A percentile compares a stretch with the other conserved stretches of the same genome.
Conservation (phyloP, 768 basidiomycete species). For the Boletus insuetus region DNA sequence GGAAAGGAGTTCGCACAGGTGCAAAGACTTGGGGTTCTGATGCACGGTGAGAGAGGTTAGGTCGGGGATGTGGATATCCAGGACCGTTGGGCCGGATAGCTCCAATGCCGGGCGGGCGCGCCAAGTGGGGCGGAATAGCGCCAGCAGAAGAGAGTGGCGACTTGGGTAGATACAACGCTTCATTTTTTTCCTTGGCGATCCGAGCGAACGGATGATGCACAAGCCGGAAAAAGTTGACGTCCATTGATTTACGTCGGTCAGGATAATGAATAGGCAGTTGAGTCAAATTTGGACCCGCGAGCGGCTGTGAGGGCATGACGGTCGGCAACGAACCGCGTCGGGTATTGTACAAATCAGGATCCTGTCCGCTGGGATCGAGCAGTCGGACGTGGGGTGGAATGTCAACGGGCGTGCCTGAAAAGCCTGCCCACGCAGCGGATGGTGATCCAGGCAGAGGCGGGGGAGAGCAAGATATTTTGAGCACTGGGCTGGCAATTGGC, state of each 20-base stretch:
- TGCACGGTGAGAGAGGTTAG: conserved; percentile 27
- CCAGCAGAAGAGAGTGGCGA: conserved; percentile 33
- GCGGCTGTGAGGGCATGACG: conserved; percentile 30
- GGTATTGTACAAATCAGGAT: conserved; percentile 34
- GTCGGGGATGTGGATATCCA: conserved; percentile 41
- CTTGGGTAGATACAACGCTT: conserved; percentile 32
- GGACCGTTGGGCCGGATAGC: conserved; percentile 47
- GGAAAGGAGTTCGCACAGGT: conserved; percentile 40
- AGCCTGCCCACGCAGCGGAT: conserved; percentile 30
- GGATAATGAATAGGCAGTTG: conserved; percentile 33
- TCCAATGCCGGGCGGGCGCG: conserved; percentile 37
- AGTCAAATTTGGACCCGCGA: conserved; percentile 29
- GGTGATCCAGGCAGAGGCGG: conserved; percentile 11
- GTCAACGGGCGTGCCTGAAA: conserved; percentile 32
- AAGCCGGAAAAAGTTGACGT: conserved; percentile 46
- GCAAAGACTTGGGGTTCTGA: conserved; percentile 35
- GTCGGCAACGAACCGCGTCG: conserved; percentile 59
- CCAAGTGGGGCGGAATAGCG: conserved; percentile 32
- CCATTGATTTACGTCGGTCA: conserved; percentile 40
- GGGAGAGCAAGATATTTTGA: conserved; percentile 26
- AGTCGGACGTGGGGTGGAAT: conserved; percentile 24
- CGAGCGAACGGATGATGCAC: conserved; percentile 44
- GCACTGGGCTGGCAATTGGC: conserved; percentile 8
- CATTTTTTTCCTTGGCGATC: conserved; percentile 34
- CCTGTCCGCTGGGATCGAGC: conserved; percentile 21